phyloP scores from a whole-genome alignment of 495 filamentous ascomycete species.

The Tuber magnatum region DNA sequence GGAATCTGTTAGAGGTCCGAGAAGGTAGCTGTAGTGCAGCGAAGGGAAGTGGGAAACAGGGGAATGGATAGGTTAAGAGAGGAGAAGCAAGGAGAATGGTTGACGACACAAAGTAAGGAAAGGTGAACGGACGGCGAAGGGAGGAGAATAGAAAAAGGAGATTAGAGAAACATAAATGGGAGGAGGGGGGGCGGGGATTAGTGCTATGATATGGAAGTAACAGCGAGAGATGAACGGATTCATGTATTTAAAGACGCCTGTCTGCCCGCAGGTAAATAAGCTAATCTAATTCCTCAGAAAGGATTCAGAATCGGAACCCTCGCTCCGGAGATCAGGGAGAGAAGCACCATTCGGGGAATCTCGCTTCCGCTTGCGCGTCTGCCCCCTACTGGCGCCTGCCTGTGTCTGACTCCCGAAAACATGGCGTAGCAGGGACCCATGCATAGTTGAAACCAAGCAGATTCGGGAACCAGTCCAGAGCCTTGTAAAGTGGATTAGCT shows the following conservation, averaged over 20 bases:
- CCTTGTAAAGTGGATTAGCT: background rate
- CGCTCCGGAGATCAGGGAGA: background rate
- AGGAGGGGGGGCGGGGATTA: background rate
- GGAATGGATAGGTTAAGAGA: no score
- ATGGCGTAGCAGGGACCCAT: background rate
- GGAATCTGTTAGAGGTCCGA: background rate
- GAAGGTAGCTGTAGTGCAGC: background rate
- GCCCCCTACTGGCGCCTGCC: background rate
- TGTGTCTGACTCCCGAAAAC: background rate
- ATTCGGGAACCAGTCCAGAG: background rate
- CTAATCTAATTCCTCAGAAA: background rate
- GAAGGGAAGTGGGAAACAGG: no score
- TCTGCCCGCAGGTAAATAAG: no score
- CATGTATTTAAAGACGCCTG: no score
- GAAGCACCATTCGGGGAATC: background rate
- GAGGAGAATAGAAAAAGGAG: background rate
- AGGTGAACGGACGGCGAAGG: no score
- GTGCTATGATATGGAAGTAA: background rate
- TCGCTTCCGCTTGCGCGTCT: constrained; percentile 2
- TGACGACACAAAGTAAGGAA: no score
- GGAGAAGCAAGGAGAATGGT: no score
- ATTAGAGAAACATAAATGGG: background rate
- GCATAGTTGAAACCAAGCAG: background rate
- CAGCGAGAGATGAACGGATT: no score
- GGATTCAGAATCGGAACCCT: background rate